Conservation (phyloP, 2,329 filamentous ascomycete species). For the Ascochyta pisi region DNA sequence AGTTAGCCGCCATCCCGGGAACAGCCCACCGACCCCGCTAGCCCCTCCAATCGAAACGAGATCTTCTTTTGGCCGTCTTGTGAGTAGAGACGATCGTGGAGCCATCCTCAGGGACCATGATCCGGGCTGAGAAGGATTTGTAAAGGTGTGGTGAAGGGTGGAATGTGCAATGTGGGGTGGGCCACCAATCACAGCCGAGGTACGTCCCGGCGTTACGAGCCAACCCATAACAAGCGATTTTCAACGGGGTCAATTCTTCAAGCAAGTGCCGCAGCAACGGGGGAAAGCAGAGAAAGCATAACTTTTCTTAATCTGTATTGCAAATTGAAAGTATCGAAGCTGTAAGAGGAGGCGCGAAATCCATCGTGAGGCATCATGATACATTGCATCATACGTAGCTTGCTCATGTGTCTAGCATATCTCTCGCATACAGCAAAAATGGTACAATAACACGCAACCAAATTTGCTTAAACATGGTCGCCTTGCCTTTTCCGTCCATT, state of each 20-base stretch:
- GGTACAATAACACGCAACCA: background rate
- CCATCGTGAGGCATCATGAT: too few relatives aligned
- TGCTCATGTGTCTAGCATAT: too few relatives aligned
- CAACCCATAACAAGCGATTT: background rate
- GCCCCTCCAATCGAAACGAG: conserved; percentile 8
- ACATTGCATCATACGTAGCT: too few relatives aligned
- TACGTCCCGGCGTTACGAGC: background rate
- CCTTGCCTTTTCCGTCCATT: too few relatives aligned
- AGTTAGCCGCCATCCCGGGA: conserved; percentile 10
- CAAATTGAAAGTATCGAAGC: too few relatives aligned
- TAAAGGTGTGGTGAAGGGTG: background rate
- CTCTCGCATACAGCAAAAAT: background rate
- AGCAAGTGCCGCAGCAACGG: too few relatives aligned
- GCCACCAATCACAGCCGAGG: background rate
- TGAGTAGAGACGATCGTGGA: background rate
- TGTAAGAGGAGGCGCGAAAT: too few relatives aligned
- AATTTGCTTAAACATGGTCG: too few relatives aligned
- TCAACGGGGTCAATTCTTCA: background rate
- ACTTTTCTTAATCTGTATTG: too few relatives aligned
- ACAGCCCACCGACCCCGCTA: conserved; percentile 11
- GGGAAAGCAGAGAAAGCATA: too few relatives aligned
- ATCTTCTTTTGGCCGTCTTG: background rate
- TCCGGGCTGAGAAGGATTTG: background rate
- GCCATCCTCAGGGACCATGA: background rate
- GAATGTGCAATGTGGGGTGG: background rate